Percentiles rank a stretch among this genome's conserved stretches.
These are phyloP conservation scores for Zygosaccharomyces bisporus DNA, from an alignment of 805 yeast genomes.

Conservation along the genomic window DNA sequence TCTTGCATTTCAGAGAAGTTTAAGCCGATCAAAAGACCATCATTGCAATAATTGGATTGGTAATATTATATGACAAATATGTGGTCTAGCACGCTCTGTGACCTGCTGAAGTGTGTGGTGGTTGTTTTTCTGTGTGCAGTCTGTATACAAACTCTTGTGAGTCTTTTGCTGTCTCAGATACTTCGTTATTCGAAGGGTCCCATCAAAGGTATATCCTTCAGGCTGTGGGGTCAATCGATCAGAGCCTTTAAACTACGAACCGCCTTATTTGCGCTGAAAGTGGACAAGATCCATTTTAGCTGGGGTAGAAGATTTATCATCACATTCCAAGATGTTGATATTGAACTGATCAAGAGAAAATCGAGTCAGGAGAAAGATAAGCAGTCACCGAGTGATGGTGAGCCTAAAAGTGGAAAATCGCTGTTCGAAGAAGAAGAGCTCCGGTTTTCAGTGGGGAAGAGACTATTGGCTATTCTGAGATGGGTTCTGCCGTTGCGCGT, in stretches of 20 bases:
- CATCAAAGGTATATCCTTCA: conserved; percentile 16
- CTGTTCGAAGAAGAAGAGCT: conserved; percentile 1
- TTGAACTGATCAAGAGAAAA: conserved; percentile 10
- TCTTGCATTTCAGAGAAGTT: background rate
- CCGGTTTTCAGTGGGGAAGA: conserved; percentile 13
- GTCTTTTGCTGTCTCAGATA: conserved; percentile 2
- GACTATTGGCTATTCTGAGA: conserved; percentile 12
- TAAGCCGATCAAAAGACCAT: background rate
- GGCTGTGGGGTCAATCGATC: conserved; percentile 22
- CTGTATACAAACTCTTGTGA: conserved; percentile 7
- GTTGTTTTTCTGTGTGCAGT: conserved; percentile 5
- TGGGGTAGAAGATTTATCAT: conserved; percentile 23
- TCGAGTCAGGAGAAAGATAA: background rate
- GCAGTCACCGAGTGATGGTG: background rate
- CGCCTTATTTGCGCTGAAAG: conserved; percentile 12
- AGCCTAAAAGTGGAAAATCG: background rate
- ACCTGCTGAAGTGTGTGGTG: conserved; percentile 3
- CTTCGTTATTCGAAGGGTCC: conserved; percentile 10
- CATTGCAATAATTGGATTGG: background rate
- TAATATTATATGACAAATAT: conserved; percentile 1
- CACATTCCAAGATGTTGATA: conserved; percentile 18
- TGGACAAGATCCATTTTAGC: conserved; percentile 20
- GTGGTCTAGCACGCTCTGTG: conserved; percentile 2
- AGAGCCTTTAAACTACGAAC: conserved; percentile 15
- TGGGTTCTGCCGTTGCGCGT: conserved; percentile 18